Conservation (phyloP, 495 filamentous ascomycete species). For the Aspergillus wentii region DNA sequence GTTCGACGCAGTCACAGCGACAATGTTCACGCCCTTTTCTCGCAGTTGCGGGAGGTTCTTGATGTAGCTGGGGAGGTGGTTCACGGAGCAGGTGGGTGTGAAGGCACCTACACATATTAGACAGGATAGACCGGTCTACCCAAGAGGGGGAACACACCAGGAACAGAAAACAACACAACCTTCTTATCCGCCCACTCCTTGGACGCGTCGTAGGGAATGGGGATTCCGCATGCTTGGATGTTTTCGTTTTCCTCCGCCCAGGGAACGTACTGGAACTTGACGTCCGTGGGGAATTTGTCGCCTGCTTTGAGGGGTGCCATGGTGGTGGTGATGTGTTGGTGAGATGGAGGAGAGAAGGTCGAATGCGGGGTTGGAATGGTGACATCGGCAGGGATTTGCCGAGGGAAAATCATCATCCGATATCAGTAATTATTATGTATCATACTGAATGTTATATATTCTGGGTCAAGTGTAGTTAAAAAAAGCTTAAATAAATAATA, state of each 20-base stretch:
- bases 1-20: conserved; percentile 80
- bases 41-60: conserved; percentile 64
- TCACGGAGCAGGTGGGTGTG: conserved; percentile 84
- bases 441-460: too few species aligned
- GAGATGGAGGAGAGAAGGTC: too few species aligned
- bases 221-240: conserved; percentile 70
- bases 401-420: too few species aligned
- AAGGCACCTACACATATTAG: conserved; percentile 63
- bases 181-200: conserved; percentile 85
- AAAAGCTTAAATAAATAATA: too few species aligned
- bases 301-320: conserved; percentile 72
- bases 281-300: conserved; percentile 73
- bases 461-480: too few species aligned
- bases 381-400: too few species aligned
- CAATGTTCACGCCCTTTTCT: conserved; percentile 77
- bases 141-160: conserved; percentile 43
- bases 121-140: too few species aligned
- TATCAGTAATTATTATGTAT: too few species aligned
- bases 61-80: conserved; percentile 82
- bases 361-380: too few species aligned
- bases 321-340: too few species aligned
- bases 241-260: conserved; percentile 60
- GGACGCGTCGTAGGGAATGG: conserved; percentile 73
- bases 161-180: conserved; percentile 82
- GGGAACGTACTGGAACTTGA: conserved; percentile 69